Evolutionary conservation across 768 basidiomycete genomes (phyloP).

Genomic region (Chalciporus chontae): DNA sequence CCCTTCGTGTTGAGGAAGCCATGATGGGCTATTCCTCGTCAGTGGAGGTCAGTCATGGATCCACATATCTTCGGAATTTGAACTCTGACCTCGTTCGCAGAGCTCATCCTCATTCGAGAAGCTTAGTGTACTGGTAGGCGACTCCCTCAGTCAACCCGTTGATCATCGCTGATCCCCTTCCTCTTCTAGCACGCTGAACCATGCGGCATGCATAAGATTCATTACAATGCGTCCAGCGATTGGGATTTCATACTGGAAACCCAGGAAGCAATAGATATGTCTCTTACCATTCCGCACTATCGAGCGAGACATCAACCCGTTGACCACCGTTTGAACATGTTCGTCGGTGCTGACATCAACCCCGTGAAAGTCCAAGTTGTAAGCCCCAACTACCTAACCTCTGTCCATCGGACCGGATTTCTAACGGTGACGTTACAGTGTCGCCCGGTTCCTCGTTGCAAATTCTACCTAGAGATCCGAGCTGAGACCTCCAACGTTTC

Average conservation of each 20-base stretch:
- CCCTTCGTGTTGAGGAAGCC: neutral
- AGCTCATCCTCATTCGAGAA: constrained; percentile 23
- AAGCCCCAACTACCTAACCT: constrained; percentile 29
- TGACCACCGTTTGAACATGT: constrained; percentile 70
- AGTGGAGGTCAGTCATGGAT: constrained; percentile 24
- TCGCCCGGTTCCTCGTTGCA: constrained; percentile 49
- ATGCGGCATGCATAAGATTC: constrained; percentile 58
- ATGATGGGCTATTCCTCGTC: constrained; percentile 29
- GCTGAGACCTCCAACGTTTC: constrained; percentile 68
- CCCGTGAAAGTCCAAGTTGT: constrained; percentile 74
- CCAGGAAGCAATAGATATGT: constrained; percentile 53
- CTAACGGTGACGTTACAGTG: constrained; percentile 39
- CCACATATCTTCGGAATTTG: neutral
- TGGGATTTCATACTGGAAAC: constrained; percentile 68
- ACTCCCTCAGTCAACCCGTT: neutral
- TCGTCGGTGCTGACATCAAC: constrained; percentile 47
- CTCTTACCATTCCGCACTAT: constrained; percentile 73
- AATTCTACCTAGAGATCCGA: constrained; percentile 63
- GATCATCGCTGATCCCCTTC: constrained; percentile 1
- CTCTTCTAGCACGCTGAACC: constrained; percentile 28
- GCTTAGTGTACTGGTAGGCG: constrained; percentile 12
- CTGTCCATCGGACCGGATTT: neutral
- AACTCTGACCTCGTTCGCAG: constrained; percentile 17
- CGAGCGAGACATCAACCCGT: constrained; percentile 72
- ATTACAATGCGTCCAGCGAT: constrained; percentile 54